Evolutionary conservation across 441 rosid species (phyloP).

Genomic region (Flueggea neowawraea): DNA sequence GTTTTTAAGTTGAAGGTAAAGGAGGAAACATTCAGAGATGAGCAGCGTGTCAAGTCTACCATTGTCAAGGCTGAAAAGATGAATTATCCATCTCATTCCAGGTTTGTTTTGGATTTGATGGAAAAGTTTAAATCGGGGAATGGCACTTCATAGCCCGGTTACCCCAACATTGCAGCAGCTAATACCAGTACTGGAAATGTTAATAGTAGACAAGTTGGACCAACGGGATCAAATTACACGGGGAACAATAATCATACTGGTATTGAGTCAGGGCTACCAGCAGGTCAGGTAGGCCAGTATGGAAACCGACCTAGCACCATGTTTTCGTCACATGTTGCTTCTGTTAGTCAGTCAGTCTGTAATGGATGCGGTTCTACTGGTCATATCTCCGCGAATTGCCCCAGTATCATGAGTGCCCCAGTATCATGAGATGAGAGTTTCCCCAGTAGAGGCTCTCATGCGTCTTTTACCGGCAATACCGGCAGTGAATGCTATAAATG

Average conservation of each 20-base stretch:
- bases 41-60: slow-evolving; percentile 82
- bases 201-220: slow-evolving; percentile 24
- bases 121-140: slow-evolving; percentile 43
- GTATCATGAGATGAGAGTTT: slow-evolving; percentile 30
- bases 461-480: slow-evolving; percentile 22
- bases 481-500: slow-evolving; percentile 45
- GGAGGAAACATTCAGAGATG: slow-evolving; percentile 87
- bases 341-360: slow-evolving; percentile 30
- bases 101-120: slow-evolving; percentile 57
- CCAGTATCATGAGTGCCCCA: slow-evolving; percentile 58
- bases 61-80: slow-evolving; percentile 75
- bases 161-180: slow-evolving; percentile 18
- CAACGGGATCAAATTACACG: slow-evolving; percentile 15
- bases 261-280: slow-evolving; percentile 31
- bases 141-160: slow-evolving; percentile 19
- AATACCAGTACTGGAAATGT: slow-evolving; percentile 22
- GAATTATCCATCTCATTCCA: slow-evolving; percentile 54
- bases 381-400: slow-evolving; percentile 69
- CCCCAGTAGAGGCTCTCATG: slow-evolving; percentile 25
- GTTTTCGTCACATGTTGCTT: slow-evolving; percentile 15
- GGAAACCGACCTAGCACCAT: slow-evolving; percentile 40
- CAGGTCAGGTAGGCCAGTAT: slow-evolving; percentile 39
- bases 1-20: slow-evolving; percentile 84
- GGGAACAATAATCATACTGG: slow-evolving; percentile 17
- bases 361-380: slow-evolving; percentile 52